Base-by-base conservation (phyloP, 441 rosid genomes). In the Syzygium syzygioides region DNA sequence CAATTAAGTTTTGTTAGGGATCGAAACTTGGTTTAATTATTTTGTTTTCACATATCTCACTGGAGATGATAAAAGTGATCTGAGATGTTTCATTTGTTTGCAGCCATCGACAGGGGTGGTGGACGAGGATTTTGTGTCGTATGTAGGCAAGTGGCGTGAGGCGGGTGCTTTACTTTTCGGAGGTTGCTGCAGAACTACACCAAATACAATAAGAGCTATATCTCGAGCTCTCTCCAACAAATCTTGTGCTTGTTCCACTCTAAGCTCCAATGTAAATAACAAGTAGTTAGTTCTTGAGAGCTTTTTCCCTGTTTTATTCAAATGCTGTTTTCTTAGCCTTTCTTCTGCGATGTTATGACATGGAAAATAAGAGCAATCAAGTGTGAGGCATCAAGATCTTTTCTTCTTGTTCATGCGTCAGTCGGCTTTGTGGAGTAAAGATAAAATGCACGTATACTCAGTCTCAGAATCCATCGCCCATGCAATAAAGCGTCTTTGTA, bases 101-200 rank as follows among this genome's bases (percentile, higher is more conserved):
- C 92, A 96, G 99, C 91, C 94, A 87, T 93, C 97, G 23, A 90
- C 88, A 54, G 98, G 94, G 90, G 92, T 80, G 37, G 87, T 90
- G 53, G 97, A 96, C 85, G 98, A 95, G 86, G 98, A 94, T 87
- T 97, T 96, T 41, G 98, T 96, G 89, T 94, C 99, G 25, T 95
- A 92, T 87, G 90, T 97, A 45, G 89, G 92, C 30, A 93, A 91
- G 88, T 97, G 99, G 99, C 90, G 87, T 10, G 95, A 96, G 5
- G 99, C 95, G 0, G 98, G 99, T 4, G 98, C 98, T 4, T 94
- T 94, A 50, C 91, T 97, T 20, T 93, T 95, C 57, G 99, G 98
- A 55, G 98, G 99, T n/a, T 97, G 99, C 92, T 97, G 99, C 90
- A 92, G 98, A 91, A 96, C 99, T 37, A 96, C 98, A 86, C 99